Evolutionary conservation across 352 stramenopile genomes (phyloP), one percentile per base, ranked within the genome.

Genomic region (Phytopythium sindhum): DNA sequence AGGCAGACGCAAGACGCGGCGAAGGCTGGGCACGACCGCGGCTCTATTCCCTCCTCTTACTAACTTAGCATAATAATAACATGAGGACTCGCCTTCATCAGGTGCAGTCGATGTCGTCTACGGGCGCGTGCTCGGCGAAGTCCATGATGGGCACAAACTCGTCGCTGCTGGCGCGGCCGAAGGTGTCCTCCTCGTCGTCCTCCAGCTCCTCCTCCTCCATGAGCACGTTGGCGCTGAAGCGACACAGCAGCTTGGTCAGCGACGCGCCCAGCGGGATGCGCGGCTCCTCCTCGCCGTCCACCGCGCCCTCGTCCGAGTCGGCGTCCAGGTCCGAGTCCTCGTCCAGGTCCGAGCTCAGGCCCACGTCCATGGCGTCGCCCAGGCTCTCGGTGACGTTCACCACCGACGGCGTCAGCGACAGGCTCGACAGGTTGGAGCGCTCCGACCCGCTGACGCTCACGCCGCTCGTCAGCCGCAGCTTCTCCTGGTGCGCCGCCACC

Each of bases 111-210:
- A 88, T 65, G 24, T 66, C 72, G 59, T 80, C 75, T 45, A 84
- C 62, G 37, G 75, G 76, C 33, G 61, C 48, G 14, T 67, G 73
- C 44, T 59, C 77, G 4, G 58, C 63, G n/a, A 77, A 70, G 72
- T 88, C 79, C 51, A 88, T 70, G 58, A 88, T 83, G 28, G 79
- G 79, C 50, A 88, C 72, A 45, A 79, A 75, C 21, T 88, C 79
- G n/a, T 78, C 68, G 44, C 58, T 72, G 62, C 15, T 9, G n/a
- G 21, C 19, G 4, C 53, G 11, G 33, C 10, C 15, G 24, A 15
- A 41, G 24, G 23, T 44, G n/a, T 52, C 24, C 26, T 63, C 57
- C 41, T 64, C 50, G 21, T 81, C 76, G 28, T 78, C 70, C 7
- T 86, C 70, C 7, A 76, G 67, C 31, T 87, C 78, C 51, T 86